phyloP scores from a whole-genome alignment of 2,329 filamentous ascomycete genomes.

The Sclerotinia trifoliorum region DNA sequence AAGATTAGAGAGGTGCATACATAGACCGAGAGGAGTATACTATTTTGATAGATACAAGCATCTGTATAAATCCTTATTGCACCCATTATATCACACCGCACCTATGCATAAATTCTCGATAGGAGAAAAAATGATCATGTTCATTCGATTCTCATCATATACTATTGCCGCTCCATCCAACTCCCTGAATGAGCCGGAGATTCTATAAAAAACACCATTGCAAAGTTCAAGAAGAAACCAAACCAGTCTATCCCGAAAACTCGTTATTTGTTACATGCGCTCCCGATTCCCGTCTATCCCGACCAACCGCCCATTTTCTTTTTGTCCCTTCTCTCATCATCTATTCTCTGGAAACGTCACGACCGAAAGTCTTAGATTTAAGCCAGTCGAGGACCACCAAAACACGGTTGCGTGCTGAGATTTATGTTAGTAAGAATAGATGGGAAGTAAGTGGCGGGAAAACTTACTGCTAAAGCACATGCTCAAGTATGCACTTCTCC shows the following conservation, averaged over 20 bases:
- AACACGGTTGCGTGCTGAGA: slow-evolving; percentile 82
- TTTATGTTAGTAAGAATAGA: slow-evolving; percentile 29
- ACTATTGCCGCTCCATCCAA: background rate
- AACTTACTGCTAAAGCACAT: slow-evolving; percentile 99
- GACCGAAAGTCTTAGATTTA: slow-evolving; percentile 95
- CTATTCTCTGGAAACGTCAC: slow-evolving; percentile 86
- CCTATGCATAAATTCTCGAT: background rate
- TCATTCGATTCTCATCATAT: background rate
- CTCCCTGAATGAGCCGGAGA: slow-evolving; percentile 17
- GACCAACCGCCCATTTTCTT: slow-evolving; percentile 8
- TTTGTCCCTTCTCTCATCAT: slow-evolving; percentile 1
- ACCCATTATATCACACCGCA: background rate
- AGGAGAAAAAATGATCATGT: slow-evolving; percentile 3
- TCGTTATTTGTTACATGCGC: slow-evolving; percentile 22
- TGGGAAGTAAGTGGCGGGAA: slow-evolving; percentile 5
- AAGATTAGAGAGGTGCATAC: background rate
- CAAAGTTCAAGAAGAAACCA: slow-evolving; percentile 9
- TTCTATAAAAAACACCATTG: slow-evolving; percentile 28
- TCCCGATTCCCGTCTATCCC: slow-evolving; percentile 20
- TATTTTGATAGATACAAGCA: background rate
- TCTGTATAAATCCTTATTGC: background rate
- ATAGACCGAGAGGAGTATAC: background rate
- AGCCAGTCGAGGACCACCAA: slow-evolving; percentile 93
- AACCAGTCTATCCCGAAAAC: slow-evolving; percentile 19
- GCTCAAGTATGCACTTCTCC: slow-evolving; percentile 95